A percentile compares a stretch with the other conserved stretches of the same genome.
These are phyloP conservation scores for Dalechampia spathulata DNA, from an alignment of 441 rosid genomes.

Conservation along the genomic window DNA sequence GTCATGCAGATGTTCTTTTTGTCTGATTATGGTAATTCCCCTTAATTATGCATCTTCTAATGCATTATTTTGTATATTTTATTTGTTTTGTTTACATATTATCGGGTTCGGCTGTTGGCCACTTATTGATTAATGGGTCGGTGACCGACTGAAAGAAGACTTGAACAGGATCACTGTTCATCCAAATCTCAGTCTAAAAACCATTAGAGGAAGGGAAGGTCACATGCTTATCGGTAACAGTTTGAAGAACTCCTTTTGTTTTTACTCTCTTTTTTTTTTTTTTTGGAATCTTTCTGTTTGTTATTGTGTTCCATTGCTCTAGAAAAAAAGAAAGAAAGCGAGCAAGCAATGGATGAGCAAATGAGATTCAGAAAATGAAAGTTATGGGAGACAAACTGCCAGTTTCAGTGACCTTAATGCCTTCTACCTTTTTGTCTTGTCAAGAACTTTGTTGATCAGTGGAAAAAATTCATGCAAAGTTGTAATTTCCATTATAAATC, in stretches of 20 bases:
- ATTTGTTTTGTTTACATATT: slow-evolving; percentile 28
- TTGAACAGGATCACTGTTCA: slow-evolving; percentile 6
- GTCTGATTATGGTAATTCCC: slow-evolving; percentile 27
- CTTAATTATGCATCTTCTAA: slow-evolving; percentile 26
- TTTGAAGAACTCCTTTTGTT: neutral
- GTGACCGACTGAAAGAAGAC: slow-evolving; percentile 11
- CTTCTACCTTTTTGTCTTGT: slow-evolving; percentile 37
- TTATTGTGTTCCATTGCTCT: slow-evolving; percentile 27
- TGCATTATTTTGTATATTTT: slow-evolving; percentile 18
- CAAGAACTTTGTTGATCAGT: slow-evolving; percentile 17
- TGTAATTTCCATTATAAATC: too few relatives aligned
- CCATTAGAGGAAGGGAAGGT: slow-evolving; percentile 10
- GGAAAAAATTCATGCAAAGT: neutral
- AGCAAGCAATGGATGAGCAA: neutral
- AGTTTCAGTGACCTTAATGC: slow-evolving; percentile 23
- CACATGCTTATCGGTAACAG: slow-evolving; percentile 26
- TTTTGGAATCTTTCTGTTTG: neutral
- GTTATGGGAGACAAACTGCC: slow-evolving; percentile 24
- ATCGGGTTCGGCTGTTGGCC: slow-evolving; percentile 51
- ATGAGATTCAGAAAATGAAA: neutral
- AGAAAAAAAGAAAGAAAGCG: slow-evolving; percentile 23
- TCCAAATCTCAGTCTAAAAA: slow-evolving; percentile 7
- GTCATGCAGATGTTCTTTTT: slow-evolving; percentile 25
- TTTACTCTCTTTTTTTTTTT: too few relatives aligned
- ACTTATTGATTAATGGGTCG: slow-evolving; percentile 28